Evolutionary conservation across 177 flowering plant species (phyloP), one percentile per base, ranked within the genome.

Genomic region (Vitis hybrid): DNA sequence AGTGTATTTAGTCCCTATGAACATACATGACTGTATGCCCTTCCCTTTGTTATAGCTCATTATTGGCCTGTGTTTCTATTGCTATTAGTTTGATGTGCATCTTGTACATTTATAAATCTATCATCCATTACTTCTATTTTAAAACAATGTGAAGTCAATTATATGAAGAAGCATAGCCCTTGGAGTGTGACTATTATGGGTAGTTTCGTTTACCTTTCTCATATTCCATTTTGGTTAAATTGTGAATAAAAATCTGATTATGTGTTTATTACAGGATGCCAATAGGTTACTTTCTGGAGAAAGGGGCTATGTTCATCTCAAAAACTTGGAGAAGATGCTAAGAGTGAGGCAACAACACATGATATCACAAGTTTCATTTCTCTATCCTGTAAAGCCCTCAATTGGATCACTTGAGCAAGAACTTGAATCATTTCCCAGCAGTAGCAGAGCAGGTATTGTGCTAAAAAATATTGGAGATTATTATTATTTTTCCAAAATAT

Each of bases 381-480:
- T 96, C 14, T 92, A 91, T 82, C 98, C 98, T 46, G 86, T 96
- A 18, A 91, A 91, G 86, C 84, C 78, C 32, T 70, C 78, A 63
- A 71, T 72, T 70, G 92, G 87, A 76, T 81, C 85, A 49, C 77
- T 76, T 61, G 94, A 84, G 66, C 97, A 83, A 66, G 94, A 91
- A 71, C 85, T 87, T 72, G 87, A 90, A 68, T 83, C 89, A 61
- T 79, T 82, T 79, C 78, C 87, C 32, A 81, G 79, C 65, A 75
- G 68, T 68, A 80, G 77, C 73, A 80, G 67, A 80, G 65, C 83
- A 76, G 97, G 95, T 88, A 82, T 24, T 14, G 46, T 40, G 46
- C 46, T 40, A 40, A 40, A 5, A 40, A 40, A 40, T 40, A 7
- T 40, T 40, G 8, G 46, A 40, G 46, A 5, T 40, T 40, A 5